A percentile compares a stretch with the other conserved stretches of the same genome.
These are phyloP conservation scores for Quercus mongolica DNA, from an alignment of 306 rosid genomes.

Conservation along the genomic window DNA sequence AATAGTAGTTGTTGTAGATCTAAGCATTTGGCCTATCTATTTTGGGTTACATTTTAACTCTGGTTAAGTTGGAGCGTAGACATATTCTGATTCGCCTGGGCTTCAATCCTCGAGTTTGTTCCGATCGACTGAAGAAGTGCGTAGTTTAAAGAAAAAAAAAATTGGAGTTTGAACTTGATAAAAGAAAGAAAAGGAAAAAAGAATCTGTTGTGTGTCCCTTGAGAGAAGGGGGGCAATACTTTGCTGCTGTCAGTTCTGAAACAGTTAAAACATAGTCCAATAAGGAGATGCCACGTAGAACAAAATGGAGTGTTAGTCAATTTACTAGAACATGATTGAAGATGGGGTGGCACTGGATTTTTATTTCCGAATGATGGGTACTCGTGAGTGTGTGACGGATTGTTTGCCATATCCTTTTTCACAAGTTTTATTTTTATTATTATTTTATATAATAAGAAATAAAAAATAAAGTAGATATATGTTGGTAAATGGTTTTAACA, in stretches of 20 bases:
- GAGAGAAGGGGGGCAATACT: background rate
- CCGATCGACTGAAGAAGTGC: background rate
- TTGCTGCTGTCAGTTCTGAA: conserved; percentile 1
- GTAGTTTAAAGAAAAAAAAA: background rate
- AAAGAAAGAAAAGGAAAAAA: background rate
- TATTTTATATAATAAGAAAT: background rate
- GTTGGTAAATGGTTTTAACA: conserved; percentile 17
- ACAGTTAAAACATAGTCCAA: conserved; percentile 29
- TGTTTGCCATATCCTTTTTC: background rate
- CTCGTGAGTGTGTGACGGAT: background rate
- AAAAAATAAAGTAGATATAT: background rate
- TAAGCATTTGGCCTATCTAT: background rate
- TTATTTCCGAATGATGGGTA: background rate
- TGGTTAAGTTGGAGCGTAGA: conserved; percentile 2
- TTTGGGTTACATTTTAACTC: background rate
- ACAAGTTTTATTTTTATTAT: background rate
- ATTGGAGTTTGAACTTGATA: background rate
- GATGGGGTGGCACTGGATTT: background rate
- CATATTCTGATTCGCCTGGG: background rate
- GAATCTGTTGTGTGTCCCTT: background rate
- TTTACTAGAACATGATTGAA: background rate
- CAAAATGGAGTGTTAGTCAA: conserved; percentile 20
- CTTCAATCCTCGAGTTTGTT: background rate
- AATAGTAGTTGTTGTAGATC: background rate
- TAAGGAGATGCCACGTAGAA: conserved; percentile 13